phyloP scores from a whole-genome alignment of 805 yeast genomes.

The Metschnikowia gelsemii region DNA sequence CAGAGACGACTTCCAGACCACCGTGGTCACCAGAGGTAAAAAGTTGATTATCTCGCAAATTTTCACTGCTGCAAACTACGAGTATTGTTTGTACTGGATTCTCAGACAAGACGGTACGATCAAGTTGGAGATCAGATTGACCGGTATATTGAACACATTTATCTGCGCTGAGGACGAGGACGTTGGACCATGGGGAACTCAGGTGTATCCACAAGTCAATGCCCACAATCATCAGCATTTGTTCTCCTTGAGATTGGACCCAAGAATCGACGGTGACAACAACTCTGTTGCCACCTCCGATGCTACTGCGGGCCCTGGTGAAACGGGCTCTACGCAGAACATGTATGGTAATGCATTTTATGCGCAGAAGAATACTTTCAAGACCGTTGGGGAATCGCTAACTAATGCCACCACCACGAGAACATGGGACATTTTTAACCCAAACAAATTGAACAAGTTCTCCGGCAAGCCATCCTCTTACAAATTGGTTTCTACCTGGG shows the following conservation, averaged over 20 bases:
- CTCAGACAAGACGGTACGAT: slow-evolving; percentile 84
- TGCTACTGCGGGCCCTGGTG: slow-evolving; percentile 56
- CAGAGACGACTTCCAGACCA: slow-evolving; percentile 74
- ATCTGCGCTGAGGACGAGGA: slow-evolving; percentile 63
- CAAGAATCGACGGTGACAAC: slow-evolving; percentile 77
- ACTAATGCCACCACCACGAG: slow-evolving; percentile 65
- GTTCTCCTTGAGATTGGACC: slow-evolving; percentile 74
- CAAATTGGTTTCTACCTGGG: slow-evolving; percentile 72
- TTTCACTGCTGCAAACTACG: slow-evolving; percentile 85
- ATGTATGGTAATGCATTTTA: slow-evolving; percentile 77
- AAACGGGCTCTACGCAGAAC: slow-evolving; percentile 66
- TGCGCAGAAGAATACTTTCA: slow-evolving; percentile 62
- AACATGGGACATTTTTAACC: slow-evolving; percentile 78
- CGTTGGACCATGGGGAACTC: slow-evolving; percentile 75
- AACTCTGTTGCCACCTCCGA: slow-evolving; percentile 72
- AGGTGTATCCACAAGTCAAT: slow-evolving; percentile 74
- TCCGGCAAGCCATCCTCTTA: slow-evolving; percentile 76
- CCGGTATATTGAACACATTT: slow-evolving; percentile 80
- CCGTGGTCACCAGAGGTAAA: slow-evolving; percentile 73
- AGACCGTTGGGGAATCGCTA: slow-evolving; percentile 65
- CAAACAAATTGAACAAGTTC: slow-evolving; percentile 60
- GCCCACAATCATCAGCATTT: slow-evolving; percentile 88
- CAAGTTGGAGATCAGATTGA: slow-evolving; percentile 73
- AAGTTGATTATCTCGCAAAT: slow-evolving; percentile 74
- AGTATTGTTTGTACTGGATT: slow-evolving; percentile 80